Base-by-base conservation (phyloP, 139 green algal genomes). In the Bryopsis sp. region DNA sequence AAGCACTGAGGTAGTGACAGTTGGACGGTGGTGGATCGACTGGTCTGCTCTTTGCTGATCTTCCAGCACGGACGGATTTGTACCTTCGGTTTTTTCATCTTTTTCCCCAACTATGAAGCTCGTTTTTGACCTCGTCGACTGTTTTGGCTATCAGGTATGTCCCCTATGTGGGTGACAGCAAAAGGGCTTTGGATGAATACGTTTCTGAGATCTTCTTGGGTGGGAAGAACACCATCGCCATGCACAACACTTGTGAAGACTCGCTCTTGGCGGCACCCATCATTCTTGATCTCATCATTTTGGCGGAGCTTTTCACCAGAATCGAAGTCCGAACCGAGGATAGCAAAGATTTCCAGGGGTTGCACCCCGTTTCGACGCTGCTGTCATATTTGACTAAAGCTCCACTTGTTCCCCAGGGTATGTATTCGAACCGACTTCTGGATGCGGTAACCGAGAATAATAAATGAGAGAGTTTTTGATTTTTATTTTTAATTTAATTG, bases 211-310 rank as follows among this genome's bases (percentile, higher is more conserved):
- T 98, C 78, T 91, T 91, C 78, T 81, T 93, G 88, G 91, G 92
- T 50, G 95, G 95, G 36, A 84, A 76, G 46, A 96, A 97, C 84
- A 99, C 95, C 19, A 97, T 99, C 46, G 90, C 90, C 37, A 95
- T 99, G 83, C 95, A 99, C 87, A 99, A 99, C 87, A 99, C 95
- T 0, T 99, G 95, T 81, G 93, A 97, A 86, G 95, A 99, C 83
- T 95, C 84, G 1, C 82, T 99, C 57, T 87, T 99, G 35, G 95
- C 95, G 0, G 89, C 95, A 0, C 95, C 95, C 66, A 93, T 99
- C 78, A 99, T 99, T 75, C 79, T 99, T 48, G 95, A 99, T 78
- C 79, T 99, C 46, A 88, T 96, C 47, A 83, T 99, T 39, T 78
- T 99, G n/a, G 85, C 93, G 0, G 94, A 99, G 85, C 80, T 99